Conservation (phyloP, 768 basidiomycete species). For the Tulasnella sp. region DNA sequence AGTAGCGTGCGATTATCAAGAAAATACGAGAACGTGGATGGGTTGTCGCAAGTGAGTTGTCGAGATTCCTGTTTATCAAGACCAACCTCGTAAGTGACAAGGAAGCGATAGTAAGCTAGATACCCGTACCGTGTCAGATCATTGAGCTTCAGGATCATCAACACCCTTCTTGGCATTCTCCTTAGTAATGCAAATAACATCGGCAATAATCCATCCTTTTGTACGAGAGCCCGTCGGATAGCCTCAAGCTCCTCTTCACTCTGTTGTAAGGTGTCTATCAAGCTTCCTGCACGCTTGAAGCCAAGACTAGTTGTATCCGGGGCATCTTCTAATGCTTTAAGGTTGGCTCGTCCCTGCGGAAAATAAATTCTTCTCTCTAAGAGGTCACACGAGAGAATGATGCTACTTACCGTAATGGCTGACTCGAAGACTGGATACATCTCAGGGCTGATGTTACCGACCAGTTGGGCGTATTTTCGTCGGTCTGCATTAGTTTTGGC, state of each 20-base stretch:
- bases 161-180: constrained; percentile 65
- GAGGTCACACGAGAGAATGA: background rate
- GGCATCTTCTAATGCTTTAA: constrained; percentile 42
- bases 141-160: constrained; percentile 78
- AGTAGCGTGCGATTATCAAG: constrained; percentile 81
- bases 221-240: constrained; percentile 69
- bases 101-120: background rate
- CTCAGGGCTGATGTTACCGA: constrained; percentile 82
- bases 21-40: constrained; percentile 66
- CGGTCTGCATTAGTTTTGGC: constrained; percentile 51
- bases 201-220: constrained; percentile 66
- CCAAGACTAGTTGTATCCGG: constrained; percentile 21
- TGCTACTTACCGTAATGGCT: constrained; percentile 54
- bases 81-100: background rate
- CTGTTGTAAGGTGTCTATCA: constrained; percentile 63
- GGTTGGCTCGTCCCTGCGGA: constrained; percentile 44
- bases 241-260: constrained; percentile 66
- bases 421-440: constrained; percentile 94
- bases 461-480: constrained; percentile 74
- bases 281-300: constrained; percentile 55
- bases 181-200: constrained; percentile 83
- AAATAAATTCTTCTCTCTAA: background rate
- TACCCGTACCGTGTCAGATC: constrained; percentile 54
- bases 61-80: constrained; percentile 44
- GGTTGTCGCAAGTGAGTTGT: constrained; percentile 77